phyloP scores from a whole-genome alignment of 352 stramenopile genomes.

The Phytophthora constricta region DNA sequence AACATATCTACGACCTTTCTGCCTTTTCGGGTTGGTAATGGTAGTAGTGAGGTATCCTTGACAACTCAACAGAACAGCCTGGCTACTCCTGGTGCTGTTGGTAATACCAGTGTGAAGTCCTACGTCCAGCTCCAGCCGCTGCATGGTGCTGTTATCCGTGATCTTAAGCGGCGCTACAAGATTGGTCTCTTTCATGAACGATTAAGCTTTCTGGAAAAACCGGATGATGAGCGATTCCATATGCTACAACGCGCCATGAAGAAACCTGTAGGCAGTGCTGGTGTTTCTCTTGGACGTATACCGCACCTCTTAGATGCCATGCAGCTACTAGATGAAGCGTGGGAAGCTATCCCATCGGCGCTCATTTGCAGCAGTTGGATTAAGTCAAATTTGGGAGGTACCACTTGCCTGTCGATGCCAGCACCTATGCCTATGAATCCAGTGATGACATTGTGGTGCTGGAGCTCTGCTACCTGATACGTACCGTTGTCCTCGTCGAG shows the following conservation, averaged over 20 bases:
- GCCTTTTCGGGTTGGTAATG: slow-evolving; percentile 25
- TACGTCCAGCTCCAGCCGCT: slow-evolving; percentile 38
- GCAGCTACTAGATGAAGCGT: slow-evolving; percentile 49
- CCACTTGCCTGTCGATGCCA: not conserved
- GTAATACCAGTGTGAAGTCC: slow-evolving; percentile 2
- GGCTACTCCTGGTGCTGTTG: not conserved
- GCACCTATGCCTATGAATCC: slow-evolving; percentile 12
- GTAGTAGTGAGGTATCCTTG: not conserved
- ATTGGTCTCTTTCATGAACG: slow-evolving; percentile 54
- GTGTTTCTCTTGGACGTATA: slow-evolving; percentile 42
- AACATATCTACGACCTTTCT: slow-evolving; percentile 53
- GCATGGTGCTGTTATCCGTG: slow-evolving; percentile 44
- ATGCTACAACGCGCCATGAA: slow-evolving; percentile 51
- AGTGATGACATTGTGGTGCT: slow-evolving; percentile 47
- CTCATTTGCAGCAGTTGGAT: slow-evolving; percentile 44
- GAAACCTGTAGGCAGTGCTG: slow-evolving; percentile 37
- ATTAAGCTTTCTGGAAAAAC: slow-evolving; percentile 46
- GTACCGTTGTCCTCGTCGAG: slow-evolving; percentile 30
- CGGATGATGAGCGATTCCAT: slow-evolving; percentile 50
- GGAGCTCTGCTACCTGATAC: slow-evolving; percentile 48
- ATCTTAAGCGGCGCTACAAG: slow-evolving; percentile 65
- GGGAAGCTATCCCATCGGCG: slow-evolving; percentile 27
- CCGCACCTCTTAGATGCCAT: slow-evolving; percentile 59
- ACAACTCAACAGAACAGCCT: slow-evolving; percentile 1
- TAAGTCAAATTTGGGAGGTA: slow-evolving; percentile 34